Conservation (phyloP, 176 grass and related monocot genomes). For the Otatea glauca region DNA sequence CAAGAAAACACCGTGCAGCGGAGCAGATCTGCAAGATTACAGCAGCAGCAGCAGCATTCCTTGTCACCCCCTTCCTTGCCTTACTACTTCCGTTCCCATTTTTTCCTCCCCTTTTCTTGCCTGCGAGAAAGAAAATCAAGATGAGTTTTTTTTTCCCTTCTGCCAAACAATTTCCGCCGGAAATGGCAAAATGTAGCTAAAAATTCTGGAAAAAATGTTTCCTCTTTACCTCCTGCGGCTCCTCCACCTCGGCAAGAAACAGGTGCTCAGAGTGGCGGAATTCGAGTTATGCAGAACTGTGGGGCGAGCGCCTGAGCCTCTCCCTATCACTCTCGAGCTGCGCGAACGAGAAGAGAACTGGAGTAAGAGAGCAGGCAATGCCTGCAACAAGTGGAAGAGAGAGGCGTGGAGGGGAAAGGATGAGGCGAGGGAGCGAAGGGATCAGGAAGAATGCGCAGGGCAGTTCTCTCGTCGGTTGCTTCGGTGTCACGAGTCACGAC, state of each 20-base stretch:
- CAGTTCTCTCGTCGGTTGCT: neutral
- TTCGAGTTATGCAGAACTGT: neutral
- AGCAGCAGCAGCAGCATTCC: neutral
- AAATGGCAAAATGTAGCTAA: conserved; percentile 24
- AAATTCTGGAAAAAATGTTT: neutral
- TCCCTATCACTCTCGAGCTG: neutral
- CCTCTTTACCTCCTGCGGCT: neutral
- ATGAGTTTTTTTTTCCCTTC: neutral
- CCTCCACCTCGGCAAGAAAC: neutral
- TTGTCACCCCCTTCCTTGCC: neutral
- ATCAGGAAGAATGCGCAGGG: neutral
- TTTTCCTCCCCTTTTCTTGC: neutral
- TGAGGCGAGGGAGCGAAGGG: neutral
- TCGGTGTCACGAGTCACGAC: neutral
- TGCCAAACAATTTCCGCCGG: neutral
- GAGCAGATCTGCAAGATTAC: conserved; percentile 47
- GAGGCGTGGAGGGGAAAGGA: conserved; percentile 14
- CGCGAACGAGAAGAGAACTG: neutral
- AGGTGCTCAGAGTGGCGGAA: neutral
- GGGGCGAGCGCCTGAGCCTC: neutral
- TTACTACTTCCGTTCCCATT: neutral
- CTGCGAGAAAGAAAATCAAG: neutral
- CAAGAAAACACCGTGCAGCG: too few relatives aligned
- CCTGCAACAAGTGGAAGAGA: conserved; percentile 22
- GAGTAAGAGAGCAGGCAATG: conserved; percentile 35